Conservation (phyloP, 257 asterid genomes). For the Solanum chilense region DNA sequence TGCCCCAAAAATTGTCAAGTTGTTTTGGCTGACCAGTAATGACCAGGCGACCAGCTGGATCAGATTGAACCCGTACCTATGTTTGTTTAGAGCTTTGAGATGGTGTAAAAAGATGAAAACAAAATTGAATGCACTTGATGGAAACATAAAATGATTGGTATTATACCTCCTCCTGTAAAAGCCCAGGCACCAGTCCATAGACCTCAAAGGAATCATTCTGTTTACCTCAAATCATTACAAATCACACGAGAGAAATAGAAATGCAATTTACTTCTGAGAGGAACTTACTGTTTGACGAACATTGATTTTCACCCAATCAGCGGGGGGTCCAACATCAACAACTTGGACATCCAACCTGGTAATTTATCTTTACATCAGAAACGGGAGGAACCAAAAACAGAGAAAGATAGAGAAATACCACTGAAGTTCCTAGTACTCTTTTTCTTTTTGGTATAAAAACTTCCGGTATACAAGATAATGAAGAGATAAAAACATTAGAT, state of each 20-base stretch:
- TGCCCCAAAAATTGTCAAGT: constrained; percentile 76
- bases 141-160: neutral
- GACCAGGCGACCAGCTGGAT: constrained; percentile 79
- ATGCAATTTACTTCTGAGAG: neutral
- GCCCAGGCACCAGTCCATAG: constrained; percentile 88
- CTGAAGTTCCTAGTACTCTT: neutral
- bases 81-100: neutral
- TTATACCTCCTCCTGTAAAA: constrained; percentile 78
- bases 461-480: neutral
- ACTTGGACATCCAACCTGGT: constrained; percentile 55
- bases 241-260: neutral
- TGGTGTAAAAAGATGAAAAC: neutral
- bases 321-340: constrained; percentile 83
- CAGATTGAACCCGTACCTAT: constrained; percentile 77
- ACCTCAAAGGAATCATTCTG: constrained; percentile 86
- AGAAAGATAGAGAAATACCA: neutral
- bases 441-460: neutral
- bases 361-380: neutral
- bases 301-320: constrained; percentile 93
- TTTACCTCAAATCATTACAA: constrained; percentile 1
- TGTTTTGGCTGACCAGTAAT: constrained; percentile 80
- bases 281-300: constrained; percentile 71
- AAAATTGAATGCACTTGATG: neutral
- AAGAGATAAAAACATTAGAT: neutral
- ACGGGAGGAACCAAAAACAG: neutral